A percentile compares a stretch with the other conserved stretches of the same genome.
Conservation (phyloP, 305 asterid species). For the Solanum hybrid region DNA sequence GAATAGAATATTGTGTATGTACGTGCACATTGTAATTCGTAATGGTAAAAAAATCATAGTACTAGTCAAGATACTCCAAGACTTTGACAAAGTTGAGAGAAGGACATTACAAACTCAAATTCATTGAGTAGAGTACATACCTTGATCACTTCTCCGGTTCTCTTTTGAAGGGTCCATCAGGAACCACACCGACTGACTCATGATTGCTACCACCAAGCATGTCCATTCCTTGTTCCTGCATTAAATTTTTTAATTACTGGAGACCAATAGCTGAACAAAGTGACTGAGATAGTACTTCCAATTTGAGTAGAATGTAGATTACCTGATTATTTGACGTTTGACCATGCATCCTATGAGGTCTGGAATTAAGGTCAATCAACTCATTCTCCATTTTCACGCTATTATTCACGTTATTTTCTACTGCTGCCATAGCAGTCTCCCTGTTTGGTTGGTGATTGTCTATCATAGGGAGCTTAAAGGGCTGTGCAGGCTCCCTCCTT, state of each 20-base stretch:
- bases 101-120: background rate
- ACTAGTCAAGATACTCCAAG: background rate
- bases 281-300: background rate
- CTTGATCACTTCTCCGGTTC: slow-evolving; percentile 41
- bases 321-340: slow-evolving; percentile 48
- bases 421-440: slow-evolving; percentile 18
- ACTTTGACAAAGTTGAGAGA: background rate
- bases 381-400: slow-evolving; percentile 40
- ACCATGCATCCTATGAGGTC: slow-evolving; percentile 51
- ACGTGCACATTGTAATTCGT: background rate
- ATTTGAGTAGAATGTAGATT: slow-evolving; percentile 8
- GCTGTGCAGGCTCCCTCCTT: slow-evolving; percentile 24
- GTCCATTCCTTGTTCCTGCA: slow-evolving; percentile 34
- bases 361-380: slow-evolving; percentile 58
- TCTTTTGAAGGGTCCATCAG: slow-evolving; percentile 39
- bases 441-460: slow-evolving; percentile 24
- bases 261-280: slow-evolving; percentile 2
- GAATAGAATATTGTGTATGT: background rate
- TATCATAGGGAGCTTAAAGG: slow-evolving; percentile 14
- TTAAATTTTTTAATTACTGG: background rate
- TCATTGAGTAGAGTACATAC: slow-evolving; percentile 12
- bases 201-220: slow-evolving; percentile 28
- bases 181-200: slow-evolving; percentile 42
- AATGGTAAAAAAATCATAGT: background rate
- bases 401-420: slow-evolving; percentile 13